Conservation (phyloP, 768 basidiomycete species). For the Lactarius quietus region DNA sequence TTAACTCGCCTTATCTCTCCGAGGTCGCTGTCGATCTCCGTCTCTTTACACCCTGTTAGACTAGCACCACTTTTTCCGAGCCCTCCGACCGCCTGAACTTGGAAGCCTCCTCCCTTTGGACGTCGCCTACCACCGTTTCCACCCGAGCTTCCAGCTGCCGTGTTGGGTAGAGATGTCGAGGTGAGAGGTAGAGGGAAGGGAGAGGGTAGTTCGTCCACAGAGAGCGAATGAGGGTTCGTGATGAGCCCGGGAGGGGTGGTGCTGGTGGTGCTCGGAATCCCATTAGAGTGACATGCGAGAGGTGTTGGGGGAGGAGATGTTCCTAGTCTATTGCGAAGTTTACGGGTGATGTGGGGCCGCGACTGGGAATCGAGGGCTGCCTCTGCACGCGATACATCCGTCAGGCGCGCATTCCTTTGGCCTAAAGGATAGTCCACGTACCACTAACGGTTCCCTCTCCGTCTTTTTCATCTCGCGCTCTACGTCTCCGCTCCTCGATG, state of each 20-base stretch:
- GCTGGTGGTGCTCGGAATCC: slow-evolving; percentile 37
- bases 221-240: slow-evolving; percentile 80
- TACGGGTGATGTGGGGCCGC: slow-evolving; percentile 77
- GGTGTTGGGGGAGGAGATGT: slow-evolving; percentile 79
- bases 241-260: slow-evolving; percentile 51
- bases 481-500: slow-evolving; percentile 73
- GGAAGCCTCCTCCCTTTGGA: slow-evolving; percentile 41
- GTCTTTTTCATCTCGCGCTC: slow-evolving; percentile 85
- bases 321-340: slow-evolving; percentile 74
- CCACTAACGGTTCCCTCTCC: slow-evolving; percentile 77
- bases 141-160: slow-evolving; percentile 25
- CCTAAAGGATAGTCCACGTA: slow-evolving; percentile 33
- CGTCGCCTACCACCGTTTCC: slow-evolving; percentile 36
- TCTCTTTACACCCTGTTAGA: slow-evolving; percentile 57
- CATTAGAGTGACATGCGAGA: slow-evolving; percentile 39
- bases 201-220: slow-evolving; percentile 83
- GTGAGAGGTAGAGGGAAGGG: slow-evolving; percentile 77
- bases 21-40: slow-evolving; percentile 71
- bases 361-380: slow-evolving; percentile 71
- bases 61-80: slow-evolving; percentile 68
- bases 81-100: slow-evolving; percentile 60
- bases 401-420: background rate
- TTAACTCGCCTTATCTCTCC: slow-evolving; percentile 78
- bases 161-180: slow-evolving; percentile 42
- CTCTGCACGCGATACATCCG: slow-evolving; percentile 42